Conservation (phyloP, 768 basidiomycete species). For the Lentinula boryana region DNA sequence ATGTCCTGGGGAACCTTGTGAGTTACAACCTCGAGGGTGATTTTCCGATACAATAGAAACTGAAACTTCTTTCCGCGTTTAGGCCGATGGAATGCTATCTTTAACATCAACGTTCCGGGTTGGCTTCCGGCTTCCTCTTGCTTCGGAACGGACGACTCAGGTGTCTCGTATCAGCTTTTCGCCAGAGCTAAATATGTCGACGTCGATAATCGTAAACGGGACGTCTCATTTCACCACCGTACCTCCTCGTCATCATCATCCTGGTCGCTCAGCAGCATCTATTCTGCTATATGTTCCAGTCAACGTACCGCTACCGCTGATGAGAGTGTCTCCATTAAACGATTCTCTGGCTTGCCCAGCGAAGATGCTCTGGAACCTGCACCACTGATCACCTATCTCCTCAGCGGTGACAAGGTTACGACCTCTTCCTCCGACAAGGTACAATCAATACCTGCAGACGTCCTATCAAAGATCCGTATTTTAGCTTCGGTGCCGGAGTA, state of each 20-base stretch:
- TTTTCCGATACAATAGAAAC: not conserved
- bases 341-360: slow-evolving; percentile 43
- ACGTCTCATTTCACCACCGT: not conserved
- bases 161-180: slow-evolving; percentile 60
- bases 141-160: slow-evolving; percentile 46
- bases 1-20: slow-evolving; percentile 44
- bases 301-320: slow-evolving; percentile 32
- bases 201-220: slow-evolving; percentile 30
- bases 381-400: slow-evolving; percentile 35
- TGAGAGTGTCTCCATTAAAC: slow-evolving; percentile 42
- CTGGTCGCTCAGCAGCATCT: slow-evolving; percentile 49
- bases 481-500: slow-evolving; percentile 57
- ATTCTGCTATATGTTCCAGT: slow-evolving; percentile 48
- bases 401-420: slow-evolving; percentile 11
- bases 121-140: slow-evolving; percentile 71
- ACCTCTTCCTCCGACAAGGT: slow-evolving; percentile 12
- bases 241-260: slow-evolving; percentile 9
- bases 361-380: slow-evolving; percentile 23
- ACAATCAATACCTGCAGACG: slow-evolving; percentile 37
- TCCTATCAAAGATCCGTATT: slow-evolving; percentile 60
- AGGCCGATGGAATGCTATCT: slow-evolving; percentile 69
- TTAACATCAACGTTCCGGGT: slow-evolving; percentile 81
- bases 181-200: slow-evolving; percentile 58
- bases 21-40: slow-evolving; percentile 9
- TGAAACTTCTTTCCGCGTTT: not conserved